Evolutionary conservation across 805 yeast species (phyloP).

Genomic region (Candida tammaniensis): DNA sequence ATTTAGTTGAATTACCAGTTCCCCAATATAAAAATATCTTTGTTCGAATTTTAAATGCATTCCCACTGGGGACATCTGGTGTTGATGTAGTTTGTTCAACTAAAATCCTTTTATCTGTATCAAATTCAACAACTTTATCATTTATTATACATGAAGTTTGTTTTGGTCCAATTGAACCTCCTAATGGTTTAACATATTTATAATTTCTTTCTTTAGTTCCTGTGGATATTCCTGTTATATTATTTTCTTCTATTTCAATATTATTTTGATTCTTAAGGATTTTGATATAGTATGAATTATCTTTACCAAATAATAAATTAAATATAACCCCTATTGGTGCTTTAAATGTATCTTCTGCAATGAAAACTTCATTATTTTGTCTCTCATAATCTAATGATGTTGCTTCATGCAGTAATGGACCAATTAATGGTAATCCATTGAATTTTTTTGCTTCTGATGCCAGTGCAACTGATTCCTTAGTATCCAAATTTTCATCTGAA

Average conservation of each 20-base stretch:
- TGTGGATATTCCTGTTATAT: conserved; percentile 28
- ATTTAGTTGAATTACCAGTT: conserved; percentile 48
- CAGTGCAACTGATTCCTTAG: not conserved
- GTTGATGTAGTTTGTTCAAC: conserved; percentile 61
- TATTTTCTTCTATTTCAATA: conserved; percentile 50
- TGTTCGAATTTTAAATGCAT: conserved; percentile 61
- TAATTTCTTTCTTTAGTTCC: conserved; percentile 44
- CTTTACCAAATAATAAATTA: conserved; percentile 60
- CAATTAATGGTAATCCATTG: conserved; percentile 40
- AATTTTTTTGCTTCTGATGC: conserved; percentile 12
- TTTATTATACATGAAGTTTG: conserved; percentile 65
- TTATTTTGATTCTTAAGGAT: conserved; percentile 63
- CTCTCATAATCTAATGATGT: conserved; percentile 46
- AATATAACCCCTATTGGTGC: conserved; percentile 69
- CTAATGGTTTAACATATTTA: conserved; percentile 60
- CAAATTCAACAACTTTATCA: conserved; percentile 54
- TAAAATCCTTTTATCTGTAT: conserved; percentile 45
- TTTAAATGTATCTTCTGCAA: conserved; percentile 49
- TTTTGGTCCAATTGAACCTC: conserved; percentile 72
- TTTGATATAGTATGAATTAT: conserved; percentile 41
- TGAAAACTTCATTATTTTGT: conserved; percentile 49
- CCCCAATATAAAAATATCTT: conserved; percentile 63
- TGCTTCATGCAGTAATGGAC: conserved; percentile 49
- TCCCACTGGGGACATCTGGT: conserved; percentile 84
- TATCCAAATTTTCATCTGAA: not conserved